Evolutionary conservation across 495 filamentous ascomycete species (phyloP).

Genomic region (Tuber borchii): DNA sequence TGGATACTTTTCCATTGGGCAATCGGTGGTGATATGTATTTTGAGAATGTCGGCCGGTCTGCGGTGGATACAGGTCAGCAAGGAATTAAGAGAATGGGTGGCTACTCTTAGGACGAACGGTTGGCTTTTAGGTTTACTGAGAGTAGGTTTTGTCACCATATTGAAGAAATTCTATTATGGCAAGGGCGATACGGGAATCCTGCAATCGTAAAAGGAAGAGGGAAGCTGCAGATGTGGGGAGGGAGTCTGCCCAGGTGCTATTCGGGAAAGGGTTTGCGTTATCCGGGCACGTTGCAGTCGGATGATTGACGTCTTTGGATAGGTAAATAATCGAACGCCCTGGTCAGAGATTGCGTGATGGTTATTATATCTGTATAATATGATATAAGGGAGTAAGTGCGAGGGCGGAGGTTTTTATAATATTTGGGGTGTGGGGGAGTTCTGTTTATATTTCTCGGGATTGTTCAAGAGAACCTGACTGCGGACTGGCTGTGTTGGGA

Average conservation of each 20-base stretch:
- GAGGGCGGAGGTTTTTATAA: not conserved
- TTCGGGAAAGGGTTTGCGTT: not conserved
- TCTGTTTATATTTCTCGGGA: not conserved
- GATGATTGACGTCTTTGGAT: not conserved
- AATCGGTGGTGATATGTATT: constrained; percentile 24
- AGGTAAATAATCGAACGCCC: not conserved
- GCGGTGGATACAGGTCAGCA: not conserved
- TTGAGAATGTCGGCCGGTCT: constrained; percentile 10
- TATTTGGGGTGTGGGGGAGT: not conserved
- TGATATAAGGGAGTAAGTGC: not conserved
- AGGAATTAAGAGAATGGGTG: not conserved
- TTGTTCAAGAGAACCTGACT: not conserved
- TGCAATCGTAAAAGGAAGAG: not conserved
- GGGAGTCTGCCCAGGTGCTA: not conserved
- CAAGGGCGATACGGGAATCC: not conserved
- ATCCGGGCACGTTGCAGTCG: not conserved
- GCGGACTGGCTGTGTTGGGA: not conserved
- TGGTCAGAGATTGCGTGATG: not conserved
- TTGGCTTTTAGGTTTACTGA: not conserved
- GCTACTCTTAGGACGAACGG: not conserved
- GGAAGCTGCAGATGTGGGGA: not conserved
- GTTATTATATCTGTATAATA: not conserved
- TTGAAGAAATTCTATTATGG: not conserved
- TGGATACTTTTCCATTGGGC: constrained; percentile 35
- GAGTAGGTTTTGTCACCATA: not conserved